These are phyloP conservation scores for Ogataea saltuana DNA, from an alignment of 805 yeast genomes.

Conservation along the genomic window DNA sequence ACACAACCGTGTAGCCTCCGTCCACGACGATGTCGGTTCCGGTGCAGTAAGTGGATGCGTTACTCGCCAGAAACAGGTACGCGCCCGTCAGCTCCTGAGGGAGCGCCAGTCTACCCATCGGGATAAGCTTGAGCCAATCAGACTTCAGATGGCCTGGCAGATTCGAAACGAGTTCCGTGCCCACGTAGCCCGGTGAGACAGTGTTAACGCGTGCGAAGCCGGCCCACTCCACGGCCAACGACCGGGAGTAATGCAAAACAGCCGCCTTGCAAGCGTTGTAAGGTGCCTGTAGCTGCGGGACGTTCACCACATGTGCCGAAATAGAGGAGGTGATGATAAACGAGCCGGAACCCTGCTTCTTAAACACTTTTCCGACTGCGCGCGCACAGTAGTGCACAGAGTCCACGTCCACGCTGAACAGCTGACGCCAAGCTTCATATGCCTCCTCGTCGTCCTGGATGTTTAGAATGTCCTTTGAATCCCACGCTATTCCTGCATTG, in stretches of 20 bases:
- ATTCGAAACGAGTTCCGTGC: slow-evolving; percentile 61
- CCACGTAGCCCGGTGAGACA: slow-evolving; percentile 84
- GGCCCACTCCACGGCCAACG: slow-evolving; percentile 89
- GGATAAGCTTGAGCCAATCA: slow-evolving; percentile 54
- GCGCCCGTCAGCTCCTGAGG: slow-evolving; percentile 81
- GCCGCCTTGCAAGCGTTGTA: slow-evolving; percentile 90
- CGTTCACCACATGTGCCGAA: slow-evolving; percentile 85
- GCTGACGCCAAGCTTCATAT: slow-evolving; percentile 65
- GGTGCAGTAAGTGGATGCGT: slow-evolving; percentile 77
- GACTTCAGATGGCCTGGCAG: slow-evolving; percentile 45
- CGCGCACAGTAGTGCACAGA: slow-evolving; percentile 82
- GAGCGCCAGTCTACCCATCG: slow-evolving; percentile 73
- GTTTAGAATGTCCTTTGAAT: slow-evolving; percentile 55
- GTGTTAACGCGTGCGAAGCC: slow-evolving; percentile 82
- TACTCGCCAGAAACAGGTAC: slow-evolving; percentile 74
- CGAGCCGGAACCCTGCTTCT: slow-evolving; percentile 73
- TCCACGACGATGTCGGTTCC: slow-evolving; percentile 78
- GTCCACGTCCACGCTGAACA: slow-evolving; percentile 73
- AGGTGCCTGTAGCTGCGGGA: slow-evolving; percentile 83
- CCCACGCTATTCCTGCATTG: slow-evolving; percentile 89
- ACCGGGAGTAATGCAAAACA: slow-evolving; percentile 69
- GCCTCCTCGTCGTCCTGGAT: slow-evolving; percentile 44
- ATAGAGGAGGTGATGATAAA: slow-evolving; percentile 84
- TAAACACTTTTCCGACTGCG: slow-evolving; percentile 70
- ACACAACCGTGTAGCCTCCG: slow-evolving; percentile 69